These are phyloP conservation scores for Sabuloglossum arenarium DNA, from an alignment of 495 filamentous ascomycete species.

Conservation along the genomic window DNA sequence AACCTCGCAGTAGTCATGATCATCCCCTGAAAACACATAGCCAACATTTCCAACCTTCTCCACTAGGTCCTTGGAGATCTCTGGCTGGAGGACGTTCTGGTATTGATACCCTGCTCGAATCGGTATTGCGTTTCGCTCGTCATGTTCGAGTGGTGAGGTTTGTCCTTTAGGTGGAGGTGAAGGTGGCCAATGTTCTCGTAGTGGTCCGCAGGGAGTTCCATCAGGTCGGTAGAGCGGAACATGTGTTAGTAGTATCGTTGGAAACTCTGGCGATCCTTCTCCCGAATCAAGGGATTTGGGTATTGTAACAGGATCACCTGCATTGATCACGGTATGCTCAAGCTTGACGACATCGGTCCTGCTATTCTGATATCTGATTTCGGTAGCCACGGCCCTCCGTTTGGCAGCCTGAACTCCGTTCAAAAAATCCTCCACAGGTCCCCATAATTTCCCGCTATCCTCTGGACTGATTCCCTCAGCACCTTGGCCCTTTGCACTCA, in stretches of 20 bases:
- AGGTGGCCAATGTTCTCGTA: slow-evolving; percentile 62
- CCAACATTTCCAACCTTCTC: slow-evolving; percentile 52
- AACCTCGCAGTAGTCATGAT: slow-evolving; percentile 95
- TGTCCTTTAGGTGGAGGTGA: slow-evolving; percentile 35
- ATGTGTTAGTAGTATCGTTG: slow-evolving; percentile 73
- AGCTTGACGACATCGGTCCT: slow-evolving; percentile 26
- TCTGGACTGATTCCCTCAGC: slow-evolving; percentile 24
- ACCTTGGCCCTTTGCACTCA: slow-evolving; percentile 49
- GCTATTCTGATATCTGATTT: slow-evolving; percentile 29
- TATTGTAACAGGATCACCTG: slow-evolving; percentile 2
- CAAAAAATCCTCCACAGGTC: slow-evolving; percentile 58
- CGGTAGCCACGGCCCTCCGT: slow-evolving; percentile 29
- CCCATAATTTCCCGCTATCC: slow-evolving; percentile 39
- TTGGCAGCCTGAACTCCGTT: slow-evolving; percentile 28
- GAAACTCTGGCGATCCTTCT: slow-evolving; percentile 30
- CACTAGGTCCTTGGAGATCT: slow-evolving; percentile 51
- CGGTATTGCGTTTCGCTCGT: slow-evolving; percentile 56
- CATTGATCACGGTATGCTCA: slow-evolving; percentile 21
- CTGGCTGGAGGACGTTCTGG: slow-evolving; percentile 69
- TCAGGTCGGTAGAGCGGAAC: slow-evolving; percentile 67
- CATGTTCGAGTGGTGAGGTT: slow-evolving; percentile 32
- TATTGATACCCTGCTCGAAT: slow-evolving; percentile 77
- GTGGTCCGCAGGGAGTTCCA: slow-evolving; percentile 78
- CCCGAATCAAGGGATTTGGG: neutral
- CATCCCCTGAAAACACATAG: slow-evolving; percentile 84